Conservation (phyloP, 1,284 basidiomycete genomes). For the Ustilago cynodontis region DNA sequence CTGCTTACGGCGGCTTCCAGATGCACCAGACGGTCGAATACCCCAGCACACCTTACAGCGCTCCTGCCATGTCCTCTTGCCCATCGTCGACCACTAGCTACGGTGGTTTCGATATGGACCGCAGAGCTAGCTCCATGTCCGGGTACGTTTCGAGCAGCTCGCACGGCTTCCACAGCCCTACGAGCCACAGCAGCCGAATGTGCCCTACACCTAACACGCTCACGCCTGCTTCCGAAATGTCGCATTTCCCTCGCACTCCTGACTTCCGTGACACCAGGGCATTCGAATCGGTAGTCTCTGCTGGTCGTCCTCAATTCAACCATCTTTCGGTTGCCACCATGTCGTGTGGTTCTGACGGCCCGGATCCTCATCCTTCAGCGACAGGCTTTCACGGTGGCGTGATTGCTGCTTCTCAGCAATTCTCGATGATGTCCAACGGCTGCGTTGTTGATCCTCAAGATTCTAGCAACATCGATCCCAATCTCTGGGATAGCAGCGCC, state of each 20-base stretch:
- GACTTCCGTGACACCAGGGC: conserved; percentile 25
- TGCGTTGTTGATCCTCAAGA: conserved; percentile 14
- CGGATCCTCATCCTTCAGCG: conserved; percentile 9
- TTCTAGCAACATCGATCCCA: conserved; percentile 27
- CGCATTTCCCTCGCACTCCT: conserved; percentile 41
- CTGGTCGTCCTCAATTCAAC: conserved; percentile 21
- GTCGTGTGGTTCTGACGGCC: conserved; percentile 12
- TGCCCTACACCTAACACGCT: conserved; percentile 33
- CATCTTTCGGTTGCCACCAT: conserved; percentile 34
- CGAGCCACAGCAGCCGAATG: conserved; percentile 23
- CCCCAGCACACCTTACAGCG: conserved; percentile 30
- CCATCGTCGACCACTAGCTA: conserved; percentile 30
- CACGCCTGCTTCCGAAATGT: conserved; percentile 28
- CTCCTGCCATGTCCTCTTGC: conserved; percentile 36
- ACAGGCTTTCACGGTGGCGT: conserved; percentile 13
- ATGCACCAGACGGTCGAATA: conserved; percentile 23
- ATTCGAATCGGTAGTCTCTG: conserved; percentile 13
- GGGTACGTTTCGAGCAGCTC: conserved; percentile 31
- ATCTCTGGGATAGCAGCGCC: conserved; percentile 21
- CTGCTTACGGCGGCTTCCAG: conserved; percentile 19
- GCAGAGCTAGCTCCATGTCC: conserved; percentile 29
- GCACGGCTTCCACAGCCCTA: conserved; percentile 28
- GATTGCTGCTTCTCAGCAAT: conserved; percentile 1
- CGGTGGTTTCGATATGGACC: conserved; percentile 23
- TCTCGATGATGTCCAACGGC: conserved; percentile 22